Percentiles rank a stretch among this genome's conserved stretches.
These are phyloP conservation scores for Tylopilus plumbeoviolaceoides DNA, from an alignment of 768 basidiomycete genomes.

Conservation along the genomic window DNA sequence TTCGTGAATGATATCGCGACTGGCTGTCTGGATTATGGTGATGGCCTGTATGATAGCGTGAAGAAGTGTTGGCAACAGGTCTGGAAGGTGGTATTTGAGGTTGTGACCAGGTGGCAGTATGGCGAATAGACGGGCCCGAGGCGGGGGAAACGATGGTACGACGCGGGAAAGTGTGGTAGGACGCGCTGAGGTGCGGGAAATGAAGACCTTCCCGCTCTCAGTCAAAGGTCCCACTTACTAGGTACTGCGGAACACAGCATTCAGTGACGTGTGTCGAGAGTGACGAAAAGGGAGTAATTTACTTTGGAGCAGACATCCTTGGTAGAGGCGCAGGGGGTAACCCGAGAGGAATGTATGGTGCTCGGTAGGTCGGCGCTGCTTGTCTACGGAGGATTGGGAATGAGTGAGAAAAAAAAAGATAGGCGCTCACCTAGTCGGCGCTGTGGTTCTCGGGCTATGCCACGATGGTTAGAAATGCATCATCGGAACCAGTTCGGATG, in stretches of 20 bases:
- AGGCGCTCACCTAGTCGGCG: slow-evolving; percentile 13
- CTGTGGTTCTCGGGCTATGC: slow-evolving; percentile 9
- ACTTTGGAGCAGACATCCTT: slow-evolving; percentile 21
- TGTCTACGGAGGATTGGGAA: slow-evolving; percentile 5
- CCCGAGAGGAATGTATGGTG: slow-evolving; percentile 19
- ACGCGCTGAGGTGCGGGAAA: slow-evolving; percentile 11
- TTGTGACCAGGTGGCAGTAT: neutral
- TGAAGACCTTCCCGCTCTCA: slow-evolving; percentile 10
- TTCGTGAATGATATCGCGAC: slow-evolving; percentile 4
- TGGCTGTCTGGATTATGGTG: neutral
- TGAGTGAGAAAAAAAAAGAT: neutral
- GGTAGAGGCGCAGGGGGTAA: slow-evolving; percentile 14
- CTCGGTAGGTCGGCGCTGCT: slow-evolving; percentile 10
- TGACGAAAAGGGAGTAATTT: slow-evolving; percentile 1
- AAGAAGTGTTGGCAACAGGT: slow-evolving; percentile 1
- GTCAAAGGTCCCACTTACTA: slow-evolving; percentile 22
- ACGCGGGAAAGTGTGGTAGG: slow-evolving; percentile 30
- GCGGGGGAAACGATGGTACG: slow-evolving; percentile 5
- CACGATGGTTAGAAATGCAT: neutral
- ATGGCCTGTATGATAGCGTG: slow-evolving; percentile 5
- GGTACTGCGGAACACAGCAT: slow-evolving; percentile 9
- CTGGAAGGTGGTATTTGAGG: slow-evolving; percentile 4
- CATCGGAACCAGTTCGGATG: neutral
- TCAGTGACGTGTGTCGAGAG: slow-evolving; percentile 5
- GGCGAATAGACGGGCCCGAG: neutral